Conservation (phyloP, 352 stramenopile genomes). For the Sclerospora graminicola region DNA sequence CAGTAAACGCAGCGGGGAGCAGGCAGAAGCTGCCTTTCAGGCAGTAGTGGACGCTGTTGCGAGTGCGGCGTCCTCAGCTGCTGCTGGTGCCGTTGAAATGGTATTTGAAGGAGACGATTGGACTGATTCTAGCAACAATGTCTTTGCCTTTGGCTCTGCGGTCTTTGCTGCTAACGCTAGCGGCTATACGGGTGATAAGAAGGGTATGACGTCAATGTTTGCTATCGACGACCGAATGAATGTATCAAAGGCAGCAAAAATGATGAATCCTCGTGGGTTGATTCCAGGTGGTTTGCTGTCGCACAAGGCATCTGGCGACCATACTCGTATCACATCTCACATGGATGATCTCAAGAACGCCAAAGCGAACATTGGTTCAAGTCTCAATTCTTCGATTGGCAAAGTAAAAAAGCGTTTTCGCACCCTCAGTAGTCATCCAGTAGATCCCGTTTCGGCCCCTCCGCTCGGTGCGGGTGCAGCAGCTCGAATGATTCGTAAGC, state of each 20-base stretch:
- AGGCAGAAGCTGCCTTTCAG: slow-evolving; percentile 64
- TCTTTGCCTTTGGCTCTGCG: slow-evolving; percentile 21
- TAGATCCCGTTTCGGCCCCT: slow-evolving; percentile 23
- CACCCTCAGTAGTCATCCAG: slow-evolving; percentile 43
- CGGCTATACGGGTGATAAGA: slow-evolving; percentile 23
- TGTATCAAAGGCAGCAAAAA: slow-evolving; percentile 37
- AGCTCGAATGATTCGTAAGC: slow-evolving; percentile 62
- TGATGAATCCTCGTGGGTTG: slow-evolving; percentile 38
- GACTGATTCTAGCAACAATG: slow-evolving; percentile 23
- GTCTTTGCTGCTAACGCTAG: slow-evolving; percentile 16
- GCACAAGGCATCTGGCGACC: slow-evolving; percentile 19
- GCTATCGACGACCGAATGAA: slow-evolving; percentile 51
- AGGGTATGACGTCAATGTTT: slow-evolving; percentile 40
- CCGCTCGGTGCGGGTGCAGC: slow-evolving; percentile 22
- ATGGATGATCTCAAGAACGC: slow-evolving; percentile 71
- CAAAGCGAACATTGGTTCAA: slow-evolving; percentile 63
- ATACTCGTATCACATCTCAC: slow-evolving; percentile 18
- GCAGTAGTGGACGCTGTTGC: slow-evolving; percentile 53
- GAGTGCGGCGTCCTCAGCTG: slow-evolving; percentile 31
- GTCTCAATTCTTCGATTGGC: slow-evolving; percentile 53
- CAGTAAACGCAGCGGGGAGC: slow-evolving; percentile 49
- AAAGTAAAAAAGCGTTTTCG: slow-evolving; percentile 69
- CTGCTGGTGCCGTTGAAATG: slow-evolving; percentile 21
- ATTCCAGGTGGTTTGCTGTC: slow-evolving; percentile 27
- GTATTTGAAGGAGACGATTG: slow-evolving; percentile 50